Conservation (phyloP, 495 filamentous ascomycete species). For the Endocarpon pusillum region DNA sequence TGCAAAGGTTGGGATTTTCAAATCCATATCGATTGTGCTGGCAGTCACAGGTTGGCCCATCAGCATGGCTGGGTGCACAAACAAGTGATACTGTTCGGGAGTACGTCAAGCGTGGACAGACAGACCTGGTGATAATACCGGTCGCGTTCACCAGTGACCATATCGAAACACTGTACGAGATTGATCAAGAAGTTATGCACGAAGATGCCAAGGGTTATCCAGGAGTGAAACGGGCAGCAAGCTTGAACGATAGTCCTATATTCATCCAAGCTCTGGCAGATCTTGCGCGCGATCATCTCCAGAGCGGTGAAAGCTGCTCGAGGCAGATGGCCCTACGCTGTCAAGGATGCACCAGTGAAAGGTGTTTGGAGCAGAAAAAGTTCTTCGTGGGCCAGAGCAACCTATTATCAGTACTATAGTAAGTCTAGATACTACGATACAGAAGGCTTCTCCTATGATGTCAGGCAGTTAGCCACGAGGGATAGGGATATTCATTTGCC, state of each 20-base stretch:
- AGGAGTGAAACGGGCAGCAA: constrained; percentile 76
- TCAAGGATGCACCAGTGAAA: constrained; percentile 82
- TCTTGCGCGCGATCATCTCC: constrained; percentile 63
- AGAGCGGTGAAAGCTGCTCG: constrained; percentile 49
- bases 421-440: too few species aligned
- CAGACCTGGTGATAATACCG: constrained; percentile 79
- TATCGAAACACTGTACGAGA: constrained; percentile 92
- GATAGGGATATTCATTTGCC: too few species aligned
- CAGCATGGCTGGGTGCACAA: constrained; percentile 90
- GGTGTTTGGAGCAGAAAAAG: constrained; percentile 79
- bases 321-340: constrained; percentile 82
- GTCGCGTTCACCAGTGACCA: constrained; percentile 98
- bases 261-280: constrained; percentile 87
- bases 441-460: too few species aligned
- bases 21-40: constrained; percentile 90
- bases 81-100: constrained; percentile 73
- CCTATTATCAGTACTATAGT: constrained; percentile 5
- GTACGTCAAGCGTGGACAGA: constrained; percentile 81
- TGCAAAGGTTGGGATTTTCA: constrained; percentile 67
- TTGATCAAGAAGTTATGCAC: constrained; percentile 90
- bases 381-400: constrained; percentile 53
- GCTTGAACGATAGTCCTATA: constrained; percentile 75
- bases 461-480: too few species aligned
- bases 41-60: constrained; percentile 96
- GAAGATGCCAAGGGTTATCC: constrained; percentile 66